A percentile compares a stretch with the other conserved stretches of the same genome.
Conservation (phyloP, 768 basidiomycete species). For the Naganishia vishniacii region DNA sequence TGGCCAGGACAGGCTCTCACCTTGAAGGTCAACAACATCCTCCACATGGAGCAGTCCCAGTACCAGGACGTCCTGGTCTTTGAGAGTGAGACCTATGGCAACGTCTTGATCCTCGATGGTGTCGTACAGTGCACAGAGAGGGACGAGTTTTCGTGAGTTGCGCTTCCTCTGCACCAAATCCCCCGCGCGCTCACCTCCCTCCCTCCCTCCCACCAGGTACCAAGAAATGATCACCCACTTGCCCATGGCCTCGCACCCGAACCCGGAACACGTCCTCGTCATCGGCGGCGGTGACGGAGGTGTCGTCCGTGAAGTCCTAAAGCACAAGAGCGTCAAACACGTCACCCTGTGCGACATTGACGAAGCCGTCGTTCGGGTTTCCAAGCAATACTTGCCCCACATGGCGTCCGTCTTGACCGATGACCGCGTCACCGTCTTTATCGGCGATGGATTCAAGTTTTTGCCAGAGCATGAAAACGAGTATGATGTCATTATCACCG, state of each 20-base stretch:
- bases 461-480: slow-evolving; percentile 75
- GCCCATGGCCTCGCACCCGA: slow-evolving; percentile 91
- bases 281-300: slow-evolving; percentile 98
- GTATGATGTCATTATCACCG: slow-evolving; percentile 98
- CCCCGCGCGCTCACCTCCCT: slow-evolving; percentile 48
- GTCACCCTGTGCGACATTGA: slow-evolving; percentile 97
- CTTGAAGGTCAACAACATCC: slow-evolving; percentile 86
- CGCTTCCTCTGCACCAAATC: too few relatives aligned
- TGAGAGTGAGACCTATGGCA: slow-evolving; percentile 92
- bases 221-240: slow-evolving; percentile 99
- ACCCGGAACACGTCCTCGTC: slow-evolving; percentile 91
- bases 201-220: slow-evolving; percentile 53
- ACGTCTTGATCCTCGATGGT: slow-evolving; percentile 89
- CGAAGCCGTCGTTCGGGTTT: slow-evolving; percentile 92
- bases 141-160: slow-evolving; percentile 82
- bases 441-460: slow-evolving; percentile 97
- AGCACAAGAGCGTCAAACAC: slow-evolving; percentile 81
- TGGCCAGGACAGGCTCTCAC: slow-evolving; percentile 96
- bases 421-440: slow-evolving; percentile 69
- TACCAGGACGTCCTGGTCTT: slow-evolving; percentile 98
- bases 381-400: slow-evolving; percentile 85
- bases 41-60: slow-evolving; percentile 85
- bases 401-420: slow-evolving; percentile 79
- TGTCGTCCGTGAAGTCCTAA: slow-evolving; percentile 92
- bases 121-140: slow-evolving; percentile 96